Evolutionary conservation across 305 asterid genomes (phyloP).

Genomic region (Solanum hybrid): DNA sequence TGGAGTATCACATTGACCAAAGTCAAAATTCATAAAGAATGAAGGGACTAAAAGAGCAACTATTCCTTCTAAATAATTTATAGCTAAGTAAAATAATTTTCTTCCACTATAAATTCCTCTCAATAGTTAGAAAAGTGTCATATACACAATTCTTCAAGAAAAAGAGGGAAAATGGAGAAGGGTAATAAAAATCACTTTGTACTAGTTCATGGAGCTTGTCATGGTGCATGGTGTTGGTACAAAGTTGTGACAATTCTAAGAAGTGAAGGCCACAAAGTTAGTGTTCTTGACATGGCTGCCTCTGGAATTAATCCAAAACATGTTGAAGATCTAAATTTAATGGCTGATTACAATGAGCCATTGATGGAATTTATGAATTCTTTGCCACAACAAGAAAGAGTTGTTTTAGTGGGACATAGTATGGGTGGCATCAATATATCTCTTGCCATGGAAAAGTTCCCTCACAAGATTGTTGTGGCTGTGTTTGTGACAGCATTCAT

Average conservation of each 20-base stretch:
- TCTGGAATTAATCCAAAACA: slow-evolving; percentile 25
- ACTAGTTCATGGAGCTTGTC: slow-evolving; percentile 39
- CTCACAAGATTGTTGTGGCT: slow-evolving; percentile 25
- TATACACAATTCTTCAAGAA: neutral
- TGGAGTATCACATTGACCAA: neutral
- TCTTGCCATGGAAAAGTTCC: slow-evolving; percentile 36
- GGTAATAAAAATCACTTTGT: slow-evolving; percentile 17
- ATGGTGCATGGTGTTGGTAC: slow-evolving; percentile 54
- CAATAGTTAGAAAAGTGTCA: no score
- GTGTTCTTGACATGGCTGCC: slow-evolving; percentile 46
- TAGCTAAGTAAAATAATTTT: neutral
- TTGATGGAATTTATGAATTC: slow-evolving; percentile 26
- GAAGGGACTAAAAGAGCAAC: neutral
- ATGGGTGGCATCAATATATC: slow-evolving; percentile 29
- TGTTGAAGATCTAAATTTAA: slow-evolving; percentile 15
- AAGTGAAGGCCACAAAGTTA: slow-evolving; percentile 30
- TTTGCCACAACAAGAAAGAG: slow-evolving; percentile 19
- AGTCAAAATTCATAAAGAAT: neutral
- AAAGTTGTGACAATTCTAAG: slow-evolving; percentile 26
- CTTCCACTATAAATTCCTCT: no score
- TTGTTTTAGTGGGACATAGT: slow-evolving; percentile 41
- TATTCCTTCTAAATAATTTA: neutral
- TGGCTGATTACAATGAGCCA: slow-evolving; percentile 23
- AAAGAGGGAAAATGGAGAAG: slow-evolving; percentile 6
- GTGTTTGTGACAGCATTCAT: slow-evolving; percentile 33